Percentiles rank a stretch among this genome's conserved stretches.
Conservation (phyloP, 768 basidiomycete species). For the Butyriboletus loyo region DNA sequence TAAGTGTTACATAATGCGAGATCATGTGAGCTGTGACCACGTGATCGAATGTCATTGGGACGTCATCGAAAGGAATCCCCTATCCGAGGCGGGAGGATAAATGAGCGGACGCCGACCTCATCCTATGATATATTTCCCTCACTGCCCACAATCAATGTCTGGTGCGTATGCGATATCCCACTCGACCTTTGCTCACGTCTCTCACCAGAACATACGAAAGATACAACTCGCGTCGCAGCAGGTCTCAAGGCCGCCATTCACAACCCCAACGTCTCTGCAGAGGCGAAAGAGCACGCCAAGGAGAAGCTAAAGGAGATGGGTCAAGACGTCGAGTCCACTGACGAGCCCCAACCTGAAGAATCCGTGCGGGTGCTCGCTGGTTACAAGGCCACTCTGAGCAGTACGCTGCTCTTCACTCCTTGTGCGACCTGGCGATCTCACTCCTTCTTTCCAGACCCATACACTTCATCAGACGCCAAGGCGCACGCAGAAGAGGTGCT, state of each 20-base stretch:
- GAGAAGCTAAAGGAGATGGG: slow-evolving; percentile 44
- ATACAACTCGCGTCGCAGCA: slow-evolving; percentile 47
- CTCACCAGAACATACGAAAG: slow-evolving; percentile 33
- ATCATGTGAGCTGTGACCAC: not conserved
- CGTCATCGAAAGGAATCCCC: slow-evolving; percentile 16
- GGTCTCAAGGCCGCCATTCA: slow-evolving; percentile 58
- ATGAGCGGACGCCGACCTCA: not conserved
- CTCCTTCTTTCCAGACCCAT: slow-evolving; percentile 29
- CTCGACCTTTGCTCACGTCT: not conserved
- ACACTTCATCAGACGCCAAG: slow-evolving; percentile 49
- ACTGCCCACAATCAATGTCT: slow-evolving; percentile 15
- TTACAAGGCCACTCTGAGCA: slow-evolving; percentile 48
- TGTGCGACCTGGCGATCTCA: not conserved
- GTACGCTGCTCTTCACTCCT: slow-evolving; percentile 17
- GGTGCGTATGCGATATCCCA: not conserved
- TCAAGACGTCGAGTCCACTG: slow-evolving; percentile 8
- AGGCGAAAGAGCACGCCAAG: slow-evolving; percentile 49
- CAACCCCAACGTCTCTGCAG: slow-evolving; percentile 55
- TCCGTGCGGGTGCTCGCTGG: slow-evolving; percentile 37
- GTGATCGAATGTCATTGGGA: slow-evolving; percentile 9
- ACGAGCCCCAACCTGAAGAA: slow-evolving; percentile 6
- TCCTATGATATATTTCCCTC: not conserved
- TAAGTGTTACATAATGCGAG: slow-evolving; percentile 9
- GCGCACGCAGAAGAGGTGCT: slow-evolving; percentile 53
- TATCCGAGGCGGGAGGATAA: slow-evolving; percentile 2